Percentiles rank a stretch among this genome's conserved stretches.
These are phyloP conservation scores for Pelargonium australe DNA, from an alignment of 441 rosid species.

Conservation along the genomic window DNA sequence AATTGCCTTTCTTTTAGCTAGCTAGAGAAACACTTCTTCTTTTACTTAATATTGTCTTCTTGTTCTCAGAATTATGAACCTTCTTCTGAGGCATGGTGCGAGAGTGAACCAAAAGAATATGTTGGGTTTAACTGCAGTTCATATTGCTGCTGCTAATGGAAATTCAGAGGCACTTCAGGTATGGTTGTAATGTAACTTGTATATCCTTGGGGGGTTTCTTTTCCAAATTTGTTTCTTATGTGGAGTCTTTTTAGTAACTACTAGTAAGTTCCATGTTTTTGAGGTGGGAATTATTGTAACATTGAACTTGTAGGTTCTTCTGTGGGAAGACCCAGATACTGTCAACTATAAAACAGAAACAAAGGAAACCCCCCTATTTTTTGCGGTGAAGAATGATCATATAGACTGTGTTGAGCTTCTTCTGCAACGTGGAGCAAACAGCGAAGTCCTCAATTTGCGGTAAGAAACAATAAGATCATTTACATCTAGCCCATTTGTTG, in stretches of 20 bases:
- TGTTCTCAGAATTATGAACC: conserved; percentile 50
- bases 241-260: neutral
- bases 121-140: conserved; percentile 65
- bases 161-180: conserved; percentile 66
- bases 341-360: conserved; percentile 48
- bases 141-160: conserved; percentile 74
- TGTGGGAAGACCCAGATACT: conserved; percentile 45
- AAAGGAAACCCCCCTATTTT: conserved; percentile 85
- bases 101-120: conserved; percentile 51
- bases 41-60: conserved; percentile 16
- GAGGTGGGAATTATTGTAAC: conserved; percentile 5
- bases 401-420: conserved; percentile 70
- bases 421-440: conserved; percentile 58
- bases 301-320: conserved; percentile 42
- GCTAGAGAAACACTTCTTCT: neutral
- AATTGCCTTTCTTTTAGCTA: neutral
- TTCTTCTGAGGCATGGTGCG: conserved; percentile 61
- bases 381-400: conserved; percentile 69
- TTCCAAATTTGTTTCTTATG: conserved; percentile 4
- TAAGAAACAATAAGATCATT: conserved; percentile 28
- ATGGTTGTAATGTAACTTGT: conserved; percentile 14
- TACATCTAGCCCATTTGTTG: conserved; percentile 10
- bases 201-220: conserved; percentile 5
- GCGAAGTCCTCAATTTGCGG: conserved; percentile 77
- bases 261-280: neutral